These are phyloP conservation scores for Aegilops speltoides DNA, from an alignment of 176 grass and related monocot species.

Conservation along the genomic window DNA sequence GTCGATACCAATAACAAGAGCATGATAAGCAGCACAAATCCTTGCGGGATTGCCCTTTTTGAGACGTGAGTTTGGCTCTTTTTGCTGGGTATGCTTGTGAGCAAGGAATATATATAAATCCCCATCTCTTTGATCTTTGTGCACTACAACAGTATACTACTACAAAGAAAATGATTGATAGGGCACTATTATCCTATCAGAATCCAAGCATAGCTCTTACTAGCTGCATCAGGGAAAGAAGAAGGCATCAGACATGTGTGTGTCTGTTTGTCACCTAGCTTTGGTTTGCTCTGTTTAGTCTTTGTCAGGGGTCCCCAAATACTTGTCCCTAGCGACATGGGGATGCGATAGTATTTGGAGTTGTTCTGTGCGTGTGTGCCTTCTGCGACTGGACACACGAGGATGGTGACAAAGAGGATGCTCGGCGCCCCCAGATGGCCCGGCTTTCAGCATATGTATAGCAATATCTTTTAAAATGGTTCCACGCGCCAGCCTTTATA, in stretches of 20 bases:
- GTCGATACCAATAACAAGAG: not conserved
- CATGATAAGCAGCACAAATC: constrained; percentile 27
- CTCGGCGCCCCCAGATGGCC: too few species aligned
- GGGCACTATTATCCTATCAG: constrained; percentile 27
- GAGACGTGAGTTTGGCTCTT: constrained; percentile 15
- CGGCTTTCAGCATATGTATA: too few species aligned
- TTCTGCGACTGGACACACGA: not conserved
- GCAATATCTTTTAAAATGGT: too few species aligned
- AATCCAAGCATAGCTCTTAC: not conserved
- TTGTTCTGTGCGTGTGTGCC: not conserved
- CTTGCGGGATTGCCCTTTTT: not conserved
- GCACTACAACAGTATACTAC: not conserved
- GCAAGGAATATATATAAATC: not conserved
- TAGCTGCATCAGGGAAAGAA: not conserved
- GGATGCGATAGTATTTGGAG: constrained; percentile 6
- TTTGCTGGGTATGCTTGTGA: constrained; percentile 21
- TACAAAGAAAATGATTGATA: not conserved
- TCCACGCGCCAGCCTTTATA: too few species aligned
- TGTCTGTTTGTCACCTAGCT: constrained; percentile 44
- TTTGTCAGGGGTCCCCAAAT: constrained; percentile 29
- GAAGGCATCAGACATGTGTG: constrained; percentile 27
- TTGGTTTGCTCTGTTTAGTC: constrained; percentile 45
- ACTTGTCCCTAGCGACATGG: constrained; percentile 40
- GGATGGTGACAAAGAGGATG: constrained; percentile 34
- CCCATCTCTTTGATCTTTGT: not conserved